Percentiles rank a stretch among this genome's conserved stretches.
Evolutionary conservation across 225 moss, liverwort and hornwort genomes (phyloP).

Genomic region (Ulota crispa): DNA sequence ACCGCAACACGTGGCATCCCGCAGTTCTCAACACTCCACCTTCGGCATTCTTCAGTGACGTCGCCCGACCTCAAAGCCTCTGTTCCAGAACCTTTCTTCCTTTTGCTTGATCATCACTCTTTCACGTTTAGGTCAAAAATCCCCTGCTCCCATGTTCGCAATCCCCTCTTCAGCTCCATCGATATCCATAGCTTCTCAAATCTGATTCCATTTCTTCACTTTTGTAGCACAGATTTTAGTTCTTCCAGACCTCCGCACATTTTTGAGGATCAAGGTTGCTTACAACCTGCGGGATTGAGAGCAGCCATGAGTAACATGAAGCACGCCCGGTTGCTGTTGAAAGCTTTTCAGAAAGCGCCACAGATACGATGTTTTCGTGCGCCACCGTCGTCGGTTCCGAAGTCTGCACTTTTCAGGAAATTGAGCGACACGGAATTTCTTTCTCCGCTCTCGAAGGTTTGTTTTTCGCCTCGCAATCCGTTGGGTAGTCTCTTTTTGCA

Average conservation of each 20-base stretch:
- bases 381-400: conserved; percentile 38
- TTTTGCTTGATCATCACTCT: conserved; percentile 28
- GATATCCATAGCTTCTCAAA: not conserved
- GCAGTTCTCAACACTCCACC: not conserved
- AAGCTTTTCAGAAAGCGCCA: conserved; percentile 56
- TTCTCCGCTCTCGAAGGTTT: conserved; percentile 46
- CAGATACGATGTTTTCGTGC: conserved; percentile 61
- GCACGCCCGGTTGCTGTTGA: conserved; percentile 49
- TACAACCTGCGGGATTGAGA: not conserved
- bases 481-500: not conserved
- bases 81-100: not conserved
- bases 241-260: not conserved
- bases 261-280: not conserved
- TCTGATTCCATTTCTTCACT: not conserved
- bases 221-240: not conserved
- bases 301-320: conserved; percentile 52
- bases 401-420: conserved; percentile 20
- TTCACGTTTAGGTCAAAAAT: not conserved
- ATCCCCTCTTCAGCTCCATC: not conserved
- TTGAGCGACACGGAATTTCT: conserved; percentile 32
- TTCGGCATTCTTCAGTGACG: not conserved
- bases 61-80: no score
- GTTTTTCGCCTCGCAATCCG: not conserved
- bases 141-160: no score
- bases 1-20: not conserved